Evolutionary conservation across 306 rosid genomes (phyloP).

Genomic region (Mimosa bimucronata): DNA sequence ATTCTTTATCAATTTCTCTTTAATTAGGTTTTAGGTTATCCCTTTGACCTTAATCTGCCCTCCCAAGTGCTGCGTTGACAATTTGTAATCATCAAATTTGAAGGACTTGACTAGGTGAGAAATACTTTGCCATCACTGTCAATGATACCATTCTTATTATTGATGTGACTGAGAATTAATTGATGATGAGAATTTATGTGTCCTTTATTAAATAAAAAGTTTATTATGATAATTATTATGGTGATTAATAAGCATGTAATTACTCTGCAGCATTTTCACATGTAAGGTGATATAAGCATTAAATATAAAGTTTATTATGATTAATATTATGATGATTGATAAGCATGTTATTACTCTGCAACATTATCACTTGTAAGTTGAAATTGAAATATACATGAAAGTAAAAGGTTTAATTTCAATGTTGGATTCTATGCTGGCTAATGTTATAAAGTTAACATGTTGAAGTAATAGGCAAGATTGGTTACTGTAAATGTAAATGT

Average conservation of each 20-base stretch:
- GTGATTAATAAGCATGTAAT: background rate
- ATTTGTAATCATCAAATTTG: conserved; percentile 24
- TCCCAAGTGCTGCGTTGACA: conserved; percentile 12
- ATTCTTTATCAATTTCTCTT: conserved; percentile 23
- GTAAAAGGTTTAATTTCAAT: background rate
- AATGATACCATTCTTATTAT: background rate
- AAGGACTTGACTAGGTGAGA: conserved; percentile 38
- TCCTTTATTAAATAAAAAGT: background rate
- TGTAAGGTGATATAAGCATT: background rate
- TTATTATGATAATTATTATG: background rate
- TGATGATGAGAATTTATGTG: background rate
- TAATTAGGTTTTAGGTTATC: conserved; percentile 31
- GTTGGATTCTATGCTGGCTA: background rate
- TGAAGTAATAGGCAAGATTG: background rate
- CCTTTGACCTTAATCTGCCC: conserved; percentile 24
- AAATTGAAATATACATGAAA: background rate
- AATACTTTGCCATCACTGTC: background rate
- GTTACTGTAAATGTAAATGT: background rate
- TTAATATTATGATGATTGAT: no score
- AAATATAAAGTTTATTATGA: background rate
- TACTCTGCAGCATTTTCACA: background rate
- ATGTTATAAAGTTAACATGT: background rate
- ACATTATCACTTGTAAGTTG: background rate
- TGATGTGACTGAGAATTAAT: background rate
- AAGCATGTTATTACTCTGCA: no score